phyloP scores from a whole-genome alignment of 2,329 filamentous ascomycete species.

The Calonectria pteridis region DNA sequence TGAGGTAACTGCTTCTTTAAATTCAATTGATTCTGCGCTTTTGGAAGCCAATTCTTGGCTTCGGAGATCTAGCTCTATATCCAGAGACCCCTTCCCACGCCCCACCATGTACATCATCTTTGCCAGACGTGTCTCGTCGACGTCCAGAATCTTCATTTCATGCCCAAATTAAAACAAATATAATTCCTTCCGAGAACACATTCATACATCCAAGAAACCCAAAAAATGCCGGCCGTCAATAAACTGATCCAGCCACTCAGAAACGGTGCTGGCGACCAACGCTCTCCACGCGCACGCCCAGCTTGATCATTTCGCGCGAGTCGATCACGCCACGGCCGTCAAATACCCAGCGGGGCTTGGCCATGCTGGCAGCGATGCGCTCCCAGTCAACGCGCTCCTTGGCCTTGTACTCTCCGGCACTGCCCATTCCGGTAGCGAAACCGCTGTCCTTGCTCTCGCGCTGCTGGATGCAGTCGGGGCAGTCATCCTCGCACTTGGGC shows the following conservation, averaged over 20 bases:
- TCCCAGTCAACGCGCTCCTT: conserved; percentile 66
- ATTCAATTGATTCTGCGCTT: conserved; percentile 39
- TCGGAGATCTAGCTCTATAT: conserved; percentile 46
- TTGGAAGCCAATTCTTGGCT: conserved; percentile 28
- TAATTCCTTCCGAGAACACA: conserved; percentile 43
- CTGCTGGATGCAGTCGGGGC: conserved; percentile 64
- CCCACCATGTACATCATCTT: conserved; percentile 34
- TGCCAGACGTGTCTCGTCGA: conserved; percentile 41
- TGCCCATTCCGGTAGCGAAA: conserved; percentile 57
- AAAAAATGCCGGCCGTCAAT: conserved; percentile 37
- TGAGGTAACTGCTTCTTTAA: conserved; percentile 11
- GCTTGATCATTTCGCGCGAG: conserved; percentile 58
- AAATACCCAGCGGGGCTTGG: conserved; percentile 67
- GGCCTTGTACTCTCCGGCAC: conserved; percentile 58
- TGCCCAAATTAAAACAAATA: conserved; percentile 49
- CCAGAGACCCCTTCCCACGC: conserved; percentile 32
- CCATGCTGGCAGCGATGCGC: conserved; percentile 62
- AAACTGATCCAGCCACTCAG: conserved; percentile 39
- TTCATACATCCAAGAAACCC: conserved; percentile 45
- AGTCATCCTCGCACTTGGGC: conserved; percentile 59
- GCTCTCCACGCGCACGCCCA: conserved; percentile 66
- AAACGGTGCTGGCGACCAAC: conserved; percentile 63
- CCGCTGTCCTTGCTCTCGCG: conserved; percentile 53
- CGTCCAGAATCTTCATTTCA: conserved; percentile 45
- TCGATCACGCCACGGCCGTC: conserved; percentile 69